A percentile compares a stretch with the other conserved stretches of the same genome.
Evolutionary conservation across 2,329 filamentous ascomycete species (phyloP).

Genomic region (Alternaria hordeiaustralica): DNA sequence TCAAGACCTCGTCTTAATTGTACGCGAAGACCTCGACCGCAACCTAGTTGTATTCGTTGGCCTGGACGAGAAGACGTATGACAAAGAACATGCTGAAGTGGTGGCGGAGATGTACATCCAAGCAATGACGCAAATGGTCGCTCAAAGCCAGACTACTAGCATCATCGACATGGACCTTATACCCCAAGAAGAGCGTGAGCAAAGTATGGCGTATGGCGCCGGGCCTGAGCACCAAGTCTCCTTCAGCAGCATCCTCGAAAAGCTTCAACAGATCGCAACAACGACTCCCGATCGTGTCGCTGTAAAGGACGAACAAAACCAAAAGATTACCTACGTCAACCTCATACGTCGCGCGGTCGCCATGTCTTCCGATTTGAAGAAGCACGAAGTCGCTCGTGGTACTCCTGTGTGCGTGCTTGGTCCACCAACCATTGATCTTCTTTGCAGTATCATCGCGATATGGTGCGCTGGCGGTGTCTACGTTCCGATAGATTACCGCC

Average conservation of each 20-base stretch:
- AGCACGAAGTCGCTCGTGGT: neutral
- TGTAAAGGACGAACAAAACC: neutral
- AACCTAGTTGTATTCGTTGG: neutral
- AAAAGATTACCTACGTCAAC: neutral
- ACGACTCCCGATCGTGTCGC: neutral
- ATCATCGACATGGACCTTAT: neutral
- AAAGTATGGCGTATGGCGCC: neutral
- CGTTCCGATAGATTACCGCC: neutral
- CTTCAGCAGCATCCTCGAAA: neutral
- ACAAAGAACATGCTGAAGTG: neutral
- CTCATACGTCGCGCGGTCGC: neutral
- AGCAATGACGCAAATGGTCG: neutral
- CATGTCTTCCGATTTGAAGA: slow-evolving; percentile 1
- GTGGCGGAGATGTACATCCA: neutral
- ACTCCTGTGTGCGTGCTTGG: slow-evolving; percentile 4
- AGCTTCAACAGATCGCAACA: neutral
- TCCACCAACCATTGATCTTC: slow-evolving; percentile 1
- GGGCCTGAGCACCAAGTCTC: neutral
- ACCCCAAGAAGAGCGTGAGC: neutral
- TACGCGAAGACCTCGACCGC: neutral
- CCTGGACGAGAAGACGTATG: neutral
- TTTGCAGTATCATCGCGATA: neutral
- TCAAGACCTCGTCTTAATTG: neutral
- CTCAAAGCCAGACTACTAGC: neutral
- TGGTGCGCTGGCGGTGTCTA: neutral